Conservation (phyloP, 129 eudicot genomes). For the Artemisia annua region DNA sequence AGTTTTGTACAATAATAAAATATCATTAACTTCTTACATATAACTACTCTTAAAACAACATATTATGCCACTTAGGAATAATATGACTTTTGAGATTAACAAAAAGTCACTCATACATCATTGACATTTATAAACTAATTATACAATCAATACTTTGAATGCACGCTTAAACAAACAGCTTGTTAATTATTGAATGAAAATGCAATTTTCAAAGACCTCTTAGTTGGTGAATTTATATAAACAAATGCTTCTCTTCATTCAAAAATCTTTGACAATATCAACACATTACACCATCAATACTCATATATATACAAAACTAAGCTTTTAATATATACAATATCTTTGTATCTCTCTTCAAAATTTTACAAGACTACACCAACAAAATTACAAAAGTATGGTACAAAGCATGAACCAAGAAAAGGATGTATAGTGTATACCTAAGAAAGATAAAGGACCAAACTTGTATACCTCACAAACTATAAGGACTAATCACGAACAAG, state of each 20-base stretch:
- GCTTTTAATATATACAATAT: conserved; percentile 2
- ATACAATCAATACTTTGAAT: no score
- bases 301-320: background rate
- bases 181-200: no score
- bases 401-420: background rate
- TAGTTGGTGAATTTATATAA: no score
- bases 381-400: background rate
- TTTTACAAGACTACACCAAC: background rate
- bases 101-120: background rate
- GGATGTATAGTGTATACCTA: conserved; percentile 1
- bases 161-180: no score
- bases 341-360: background rate
- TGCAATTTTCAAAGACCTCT: no score
- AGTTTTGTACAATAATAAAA: no score
- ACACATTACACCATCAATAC: conserved; percentile 3
- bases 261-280: background rate
- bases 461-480: conserved; percentile 10
- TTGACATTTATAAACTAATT: no score
- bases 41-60: no score
- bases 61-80: no score
- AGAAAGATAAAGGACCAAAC: conserved; percentile 13
- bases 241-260: background rate
- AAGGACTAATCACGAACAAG: conserved; percentile 48
- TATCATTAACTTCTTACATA: no score
- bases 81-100: background rate